Percentiles rank a stretch among this genome's conserved stretches.
phyloP scores from a whole-genome alignment of 441 rosid genomes.

The Jatropha multifida region DNA sequence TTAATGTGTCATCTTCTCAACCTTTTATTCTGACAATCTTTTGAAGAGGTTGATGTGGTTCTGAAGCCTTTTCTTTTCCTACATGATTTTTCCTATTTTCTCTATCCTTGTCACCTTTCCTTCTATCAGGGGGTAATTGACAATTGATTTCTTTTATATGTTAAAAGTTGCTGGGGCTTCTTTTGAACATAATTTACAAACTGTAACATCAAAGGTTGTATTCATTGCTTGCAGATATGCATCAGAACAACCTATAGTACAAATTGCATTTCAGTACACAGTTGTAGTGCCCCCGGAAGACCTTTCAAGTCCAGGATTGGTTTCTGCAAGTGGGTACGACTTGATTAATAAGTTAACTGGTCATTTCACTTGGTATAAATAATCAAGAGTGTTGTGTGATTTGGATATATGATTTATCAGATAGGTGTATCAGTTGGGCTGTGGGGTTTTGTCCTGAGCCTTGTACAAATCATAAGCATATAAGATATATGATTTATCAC shows the following conservation, averaged over 20 bases:
- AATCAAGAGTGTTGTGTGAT: not conserved
- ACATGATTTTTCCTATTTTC: not conserved
- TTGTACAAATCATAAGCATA: not conserved
- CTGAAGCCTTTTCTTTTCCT: not conserved
- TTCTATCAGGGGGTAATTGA: not conserved
- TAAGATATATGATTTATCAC: not conserved
- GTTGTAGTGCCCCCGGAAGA: constrained; percentile 87
- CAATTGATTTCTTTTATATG: not conserved
- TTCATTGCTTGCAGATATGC: constrained; percentile 53
- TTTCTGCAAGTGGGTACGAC: constrained; percentile 71
- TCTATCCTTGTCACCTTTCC: not conserved
- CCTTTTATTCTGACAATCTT: not conserved
- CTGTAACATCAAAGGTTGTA: not conserved
- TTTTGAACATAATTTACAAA: not conserved
- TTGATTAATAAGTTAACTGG: constrained; percentile 6
- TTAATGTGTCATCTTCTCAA: not conserved
- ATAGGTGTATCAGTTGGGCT: not conserved
- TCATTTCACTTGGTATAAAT: constrained; percentile 3
- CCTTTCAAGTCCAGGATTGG: constrained; percentile 48
- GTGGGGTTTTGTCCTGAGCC: not conserved
- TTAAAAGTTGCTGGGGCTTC: constrained; percentile 3
- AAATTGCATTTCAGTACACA: constrained; percentile 94
- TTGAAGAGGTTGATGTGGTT: not conserved
- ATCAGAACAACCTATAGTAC: constrained; percentile 83
- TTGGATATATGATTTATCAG: not conserved